Base-by-base conservation (phyloP, 2,329 filamentous ascomycete genomes). In the Clarireedia monteithiana region DNA sequence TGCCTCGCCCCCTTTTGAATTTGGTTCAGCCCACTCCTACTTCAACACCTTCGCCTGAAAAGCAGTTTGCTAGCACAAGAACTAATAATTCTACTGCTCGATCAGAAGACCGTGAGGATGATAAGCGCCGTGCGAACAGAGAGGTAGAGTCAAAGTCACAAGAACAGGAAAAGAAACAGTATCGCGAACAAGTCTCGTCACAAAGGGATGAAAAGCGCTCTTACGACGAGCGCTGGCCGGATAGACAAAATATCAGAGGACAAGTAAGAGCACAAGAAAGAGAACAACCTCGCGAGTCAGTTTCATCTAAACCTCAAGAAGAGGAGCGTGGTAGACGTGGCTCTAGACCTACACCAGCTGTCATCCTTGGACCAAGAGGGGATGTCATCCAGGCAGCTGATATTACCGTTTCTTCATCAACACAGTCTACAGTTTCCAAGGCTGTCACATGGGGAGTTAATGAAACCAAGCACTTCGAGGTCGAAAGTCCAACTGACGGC, bases 361-460 rank as follows among this genome's bases (percentile, higher is more conserved):
- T 75, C 44, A 66, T 71, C 6, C 67, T 73, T 51, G 72, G 65
- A 39, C 66, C 75, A 23, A 72, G 69, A 46, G 73, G 73, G 10
- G 75, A 80, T 51, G 66, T 74, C 38, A 65, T 75, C 10, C 49
- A 44, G 6, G 40, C 49, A 39, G 20, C 40, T 34, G 53, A 55
- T 36, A 20, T 26, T 50, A 12, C 54, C 7, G 42, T 26, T 27
- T 34, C 56, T 7, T 70, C 70, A 1, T 66, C 72, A n/a, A 72
- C 75, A 51, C 68, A 73, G 24, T 72, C 75, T 34, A 72, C 72
- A 6, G 69, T 71, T 23, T 74, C 79, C 6, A 85, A 84, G 62
- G 77, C 72, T 44, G 83, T 86, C 4, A 83, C 77, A 12, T 86
- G 82, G 83, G 84, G 82, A 10, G 74, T 83, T 58, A 84, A 84